These are phyloP conservation scores for Alternaria hordeiaustralica DNA, from an alignment of 2,329 filamentous ascomycete genomes.

Conservation along the genomic window DNA sequence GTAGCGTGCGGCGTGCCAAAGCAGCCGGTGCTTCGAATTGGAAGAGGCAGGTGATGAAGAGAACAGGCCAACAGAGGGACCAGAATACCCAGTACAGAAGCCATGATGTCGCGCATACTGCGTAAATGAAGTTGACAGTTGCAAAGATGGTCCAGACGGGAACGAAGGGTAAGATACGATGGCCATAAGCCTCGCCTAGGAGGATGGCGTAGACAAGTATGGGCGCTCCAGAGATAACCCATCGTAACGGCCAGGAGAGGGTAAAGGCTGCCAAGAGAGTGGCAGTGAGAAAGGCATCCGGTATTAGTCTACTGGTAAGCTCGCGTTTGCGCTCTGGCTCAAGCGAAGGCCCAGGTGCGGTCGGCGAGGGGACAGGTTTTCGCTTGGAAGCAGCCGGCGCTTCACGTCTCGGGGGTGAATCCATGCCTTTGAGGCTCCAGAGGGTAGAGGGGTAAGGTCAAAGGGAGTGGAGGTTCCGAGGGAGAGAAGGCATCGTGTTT, in stretches of 20 bases:
- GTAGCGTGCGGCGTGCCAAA: slow-evolving; percentile 46
- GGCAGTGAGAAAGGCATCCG: slow-evolving; percentile 19
- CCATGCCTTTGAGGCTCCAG: slow-evolving; percentile 11
- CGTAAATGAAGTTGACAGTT: slow-evolving; percentile 56
- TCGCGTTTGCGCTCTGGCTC: slow-evolving; percentile 19
- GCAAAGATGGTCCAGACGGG: slow-evolving; percentile 57
- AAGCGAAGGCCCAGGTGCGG: slow-evolving; percentile 5
- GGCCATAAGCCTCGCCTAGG: slow-evolving; percentile 43
- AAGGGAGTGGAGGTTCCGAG: background rate
- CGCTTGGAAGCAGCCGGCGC: slow-evolving; percentile 13
- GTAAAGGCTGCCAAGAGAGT: slow-evolving; percentile 12
- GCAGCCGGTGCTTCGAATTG: slow-evolving; percentile 54
- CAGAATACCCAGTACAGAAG: slow-evolving; percentile 56
- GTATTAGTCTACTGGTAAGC: slow-evolving; percentile 18
- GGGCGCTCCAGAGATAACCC: slow-evolving; percentile 53
- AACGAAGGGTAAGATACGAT: slow-evolving; percentile 53
- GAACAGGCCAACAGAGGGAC: slow-evolving; percentile 50
- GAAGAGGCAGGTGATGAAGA: slow-evolving; percentile 54
- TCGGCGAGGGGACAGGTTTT: slow-evolving; percentile 17
- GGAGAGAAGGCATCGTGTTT: slow-evolving; percentile 3
- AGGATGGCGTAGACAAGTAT: slow-evolving; percentile 46
- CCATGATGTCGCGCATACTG: slow-evolving; percentile 60
- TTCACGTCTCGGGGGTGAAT: slow-evolving; percentile 11
- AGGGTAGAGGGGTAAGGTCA: background rate
- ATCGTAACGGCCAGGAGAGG: slow-evolving; percentile 37